Evolutionary conservation across 768 basidiomycete genomes (phyloP).

Genomic region (Leccinum broughii): DNA sequence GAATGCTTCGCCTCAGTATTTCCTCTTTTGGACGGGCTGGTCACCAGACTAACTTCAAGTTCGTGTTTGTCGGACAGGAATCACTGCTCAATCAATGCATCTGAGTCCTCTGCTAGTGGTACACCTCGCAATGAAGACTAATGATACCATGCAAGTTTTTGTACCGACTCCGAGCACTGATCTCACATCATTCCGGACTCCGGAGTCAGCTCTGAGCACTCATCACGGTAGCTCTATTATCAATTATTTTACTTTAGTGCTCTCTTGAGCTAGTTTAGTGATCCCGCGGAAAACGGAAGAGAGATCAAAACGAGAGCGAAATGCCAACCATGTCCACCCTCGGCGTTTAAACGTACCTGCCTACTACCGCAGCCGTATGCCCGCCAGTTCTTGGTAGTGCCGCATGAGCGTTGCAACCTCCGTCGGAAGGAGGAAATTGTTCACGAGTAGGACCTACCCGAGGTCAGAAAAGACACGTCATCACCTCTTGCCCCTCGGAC

Average conservation of each 20-base stretch:
- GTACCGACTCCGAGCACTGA: no score
- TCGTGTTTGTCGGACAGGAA: no score
- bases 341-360: not conserved
- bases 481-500: not conserved
- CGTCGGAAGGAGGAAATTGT: conserved; percentile 50
- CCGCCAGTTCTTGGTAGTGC: conserved; percentile 56
- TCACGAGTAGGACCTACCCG: conserved; percentile 52
- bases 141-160: no score
- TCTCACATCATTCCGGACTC: no score
- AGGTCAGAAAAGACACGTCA: not conserved
- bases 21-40: no score
- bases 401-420: conserved; percentile 53
- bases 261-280: not conserved
- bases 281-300: not conserved
- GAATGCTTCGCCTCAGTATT: no score
- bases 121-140: no score
- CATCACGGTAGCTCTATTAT: no score
- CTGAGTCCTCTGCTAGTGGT: no score
- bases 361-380: conserved; percentile 40
- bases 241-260: not conserved
- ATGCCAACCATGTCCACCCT: not conserved
- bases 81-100: no score
- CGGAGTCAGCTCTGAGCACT: no score
- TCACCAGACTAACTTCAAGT: no score
- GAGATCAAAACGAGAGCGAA: not conserved